Evolutionary conservation across 164 flowering plant species (phyloP).

Genomic region (Saururus chinensis): DNA sequence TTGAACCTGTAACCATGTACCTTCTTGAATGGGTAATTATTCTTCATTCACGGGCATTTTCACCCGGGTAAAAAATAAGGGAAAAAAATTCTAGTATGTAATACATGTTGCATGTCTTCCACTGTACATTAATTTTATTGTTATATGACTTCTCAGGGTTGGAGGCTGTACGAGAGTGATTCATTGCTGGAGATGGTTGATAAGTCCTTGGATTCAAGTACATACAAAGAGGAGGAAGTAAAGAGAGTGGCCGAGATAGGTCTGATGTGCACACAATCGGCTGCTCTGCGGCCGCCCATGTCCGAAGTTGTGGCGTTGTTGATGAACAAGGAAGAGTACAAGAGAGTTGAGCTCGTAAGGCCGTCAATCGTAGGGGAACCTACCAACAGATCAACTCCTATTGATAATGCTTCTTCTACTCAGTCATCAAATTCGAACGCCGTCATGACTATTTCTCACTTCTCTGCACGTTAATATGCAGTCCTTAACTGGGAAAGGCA

Average conservation of each 20-base stretch:
- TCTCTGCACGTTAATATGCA: no score
- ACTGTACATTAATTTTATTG: not conserved
- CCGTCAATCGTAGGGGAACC: conserved; percentile 20
- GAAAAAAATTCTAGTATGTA: not conserved
- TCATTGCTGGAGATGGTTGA: conserved; percentile 26
- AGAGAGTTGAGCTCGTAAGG: conserved; percentile 7
- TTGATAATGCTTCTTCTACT: not conserved
- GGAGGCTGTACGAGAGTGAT: conserved; percentile 30
- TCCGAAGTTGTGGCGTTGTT: conserved; percentile 35
- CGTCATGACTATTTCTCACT: no score
- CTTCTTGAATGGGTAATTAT: conserved; percentile 47
- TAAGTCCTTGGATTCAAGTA: conserved; percentile 19
- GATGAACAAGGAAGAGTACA: conserved; percentile 9
- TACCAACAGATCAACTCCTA: not conserved
- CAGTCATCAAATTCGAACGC: no score
- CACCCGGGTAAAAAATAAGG: no score
- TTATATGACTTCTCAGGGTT: conserved; percentile 17
- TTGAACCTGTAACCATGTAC: conserved; percentile 21
- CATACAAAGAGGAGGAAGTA: conserved; percentile 18
- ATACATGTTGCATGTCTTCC: not conserved
- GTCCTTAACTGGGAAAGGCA: no score
- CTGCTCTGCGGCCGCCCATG: conserved; percentile 37
- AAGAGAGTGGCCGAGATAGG: conserved; percentile 31
- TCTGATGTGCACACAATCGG: conserved; percentile 33
- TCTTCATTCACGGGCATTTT: conserved; percentile 1